Evolutionary conservation across 2,329 filamentous ascomycete species (phyloP).

Genomic region (Cercospora nicotianae): DNA sequence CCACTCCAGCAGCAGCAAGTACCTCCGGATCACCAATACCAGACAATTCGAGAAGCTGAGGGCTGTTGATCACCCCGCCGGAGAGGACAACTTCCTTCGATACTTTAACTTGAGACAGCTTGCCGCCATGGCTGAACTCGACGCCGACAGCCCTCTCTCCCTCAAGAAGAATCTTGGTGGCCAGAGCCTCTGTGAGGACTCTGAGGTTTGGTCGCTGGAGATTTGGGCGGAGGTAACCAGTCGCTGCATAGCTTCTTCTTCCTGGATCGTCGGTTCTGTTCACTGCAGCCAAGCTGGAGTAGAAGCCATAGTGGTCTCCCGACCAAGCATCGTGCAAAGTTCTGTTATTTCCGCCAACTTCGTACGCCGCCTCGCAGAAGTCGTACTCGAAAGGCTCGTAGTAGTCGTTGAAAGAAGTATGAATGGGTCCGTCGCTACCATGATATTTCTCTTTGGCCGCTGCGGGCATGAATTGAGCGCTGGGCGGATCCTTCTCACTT

Average conservation of each 20-base stretch:
- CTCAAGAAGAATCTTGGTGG: slow-evolving; percentile 33
- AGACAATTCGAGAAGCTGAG: slow-evolving; percentile 55
- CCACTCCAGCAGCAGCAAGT: slow-evolving; percentile 51
- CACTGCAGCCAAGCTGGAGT: slow-evolving; percentile 37
- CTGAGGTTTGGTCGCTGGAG: slow-evolving; percentile 34
- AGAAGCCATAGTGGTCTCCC: slow-evolving; percentile 39
- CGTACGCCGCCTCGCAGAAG: slow-evolving; percentile 40
- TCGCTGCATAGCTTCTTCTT: slow-evolving; percentile 38
- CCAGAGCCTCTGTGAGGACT: slow-evolving; percentile 37
- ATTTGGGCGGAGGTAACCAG: slow-evolving; percentile 38
- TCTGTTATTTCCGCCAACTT: slow-evolving; percentile 35
- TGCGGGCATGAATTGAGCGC: slow-evolving; percentile 24
- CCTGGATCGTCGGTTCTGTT: slow-evolving; percentile 36
- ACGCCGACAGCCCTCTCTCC: slow-evolving; percentile 39
- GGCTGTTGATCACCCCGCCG: slow-evolving; percentile 53
- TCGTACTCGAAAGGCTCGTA: slow-evolving; percentile 42
- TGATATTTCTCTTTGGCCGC: slow-evolving; percentile 37
- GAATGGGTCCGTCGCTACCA: slow-evolving; percentile 38
- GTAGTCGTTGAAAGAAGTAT: slow-evolving; percentile 42
- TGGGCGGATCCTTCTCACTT: slow-evolving; percentile 20
- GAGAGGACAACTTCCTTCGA: slow-evolving; percentile 46
- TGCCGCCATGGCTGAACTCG: slow-evolving; percentile 44
- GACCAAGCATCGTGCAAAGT: slow-evolving; percentile 38
- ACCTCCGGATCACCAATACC: slow-evolving; percentile 54
- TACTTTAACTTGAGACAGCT: slow-evolving; percentile 38